Percentiles rank a stretch among this genome's conserved stretches.
These are phyloP conservation scores for Trichosporon sp. DNA, from an alignment of 1,284 basidiomycete species.

Conservation along the genomic window DNA sequence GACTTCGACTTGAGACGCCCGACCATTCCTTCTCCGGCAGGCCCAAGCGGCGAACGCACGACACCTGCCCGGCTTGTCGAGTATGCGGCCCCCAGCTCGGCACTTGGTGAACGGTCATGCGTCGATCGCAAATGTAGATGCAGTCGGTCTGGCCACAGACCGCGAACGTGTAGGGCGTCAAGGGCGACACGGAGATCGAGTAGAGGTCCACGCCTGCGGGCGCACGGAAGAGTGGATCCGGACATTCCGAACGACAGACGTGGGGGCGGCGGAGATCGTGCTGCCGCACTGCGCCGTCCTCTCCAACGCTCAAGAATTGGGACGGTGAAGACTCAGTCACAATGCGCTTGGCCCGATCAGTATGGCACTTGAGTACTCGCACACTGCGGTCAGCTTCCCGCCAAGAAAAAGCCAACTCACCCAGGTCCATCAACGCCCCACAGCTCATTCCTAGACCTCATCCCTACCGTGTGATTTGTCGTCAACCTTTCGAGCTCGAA, in stretches of 20 bases:
- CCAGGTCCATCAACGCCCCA: constrained; percentile 33
- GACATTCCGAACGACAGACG: constrained; percentile 39
- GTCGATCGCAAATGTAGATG: constrained; percentile 83
- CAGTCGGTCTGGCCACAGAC: constrained; percentile 52
- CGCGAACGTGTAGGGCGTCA: constrained; percentile 51
- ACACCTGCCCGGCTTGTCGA: constrained; percentile 49
- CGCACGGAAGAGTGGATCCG: constrained; percentile 41
- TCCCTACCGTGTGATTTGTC: constrained; percentile 38
- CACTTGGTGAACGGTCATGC: constrained; percentile 63
- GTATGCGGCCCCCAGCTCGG: constrained; percentile 65
- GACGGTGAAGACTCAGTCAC: constrained; percentile 76
- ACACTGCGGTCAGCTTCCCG: constrained; percentile 26
- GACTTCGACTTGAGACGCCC: constrained; percentile 13
- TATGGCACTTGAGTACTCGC: constrained; percentile 63
- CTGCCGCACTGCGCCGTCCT: constrained; percentile 71
- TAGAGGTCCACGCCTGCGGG: constrained; percentile 48
- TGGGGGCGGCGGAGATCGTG: constrained; percentile 67
- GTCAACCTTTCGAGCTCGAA: constrained; percentile 64
- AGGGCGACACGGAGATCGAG: constrained; percentile 48
- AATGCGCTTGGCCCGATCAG: constrained; percentile 62
- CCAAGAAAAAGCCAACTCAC: constrained; percentile 19
- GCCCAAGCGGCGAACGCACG: constrained; percentile 80
- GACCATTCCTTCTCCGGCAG: constrained; percentile 49
- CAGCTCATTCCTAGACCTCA: constrained; percentile 20
- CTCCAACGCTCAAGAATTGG: constrained; percentile 75